Evolutionary conservation across 1,139 yeast genomes (phyloP), one percentile per base, ranked within the genome.

Genomic region (Yamadazyma friedrichii): DNA sequence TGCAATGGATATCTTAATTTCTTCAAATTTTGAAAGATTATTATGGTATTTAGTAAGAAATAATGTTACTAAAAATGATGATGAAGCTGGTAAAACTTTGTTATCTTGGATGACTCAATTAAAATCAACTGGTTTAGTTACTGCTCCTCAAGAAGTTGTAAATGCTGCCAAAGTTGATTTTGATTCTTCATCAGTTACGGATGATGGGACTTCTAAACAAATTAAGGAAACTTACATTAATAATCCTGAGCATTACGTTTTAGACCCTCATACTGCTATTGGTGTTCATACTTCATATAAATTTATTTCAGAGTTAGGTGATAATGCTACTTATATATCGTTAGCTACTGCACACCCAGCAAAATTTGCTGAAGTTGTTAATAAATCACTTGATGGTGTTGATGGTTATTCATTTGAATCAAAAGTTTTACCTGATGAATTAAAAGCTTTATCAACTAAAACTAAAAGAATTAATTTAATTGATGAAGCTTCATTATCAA

Each of bases 271-370:
- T 62, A 79, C 96, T 33, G 91, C 99, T 26, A 96, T 93, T 42
- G 98, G 98, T 58, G 85, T 94, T 36, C 77, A 83, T 43, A 84
- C 95, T 22, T 73, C 94, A 29, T 76, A 84, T 53, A 74, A 82
- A 51, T 73, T 78, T 54, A 78, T 83, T 44, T 71, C 67, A 9
- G 62, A 68, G 41, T 85, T 80, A 51, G 45, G 49, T 41, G 58
- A 68, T 24, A 61, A 73, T 35, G 65, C 70, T 41, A 42, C 47
- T 32, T 88, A 88, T 61, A 76, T 93, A 39, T 87, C 96, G 5
- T 78, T 93, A 46, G 86, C 98, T 2, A 93, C 98, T 35, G 98
- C 98, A 6, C 98, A 93, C 61, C 98, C 98, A 33, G 98, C 98
- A 46, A 93, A 93, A 67, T 93, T 93, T 59, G 88, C 96, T 22